A percentile compares a stretch with the other conserved stretches of the same genome.
phyloP scores from a whole-genome alignment of 140 eudicot genomes.

The Stevia rebaudiana region DNA sequence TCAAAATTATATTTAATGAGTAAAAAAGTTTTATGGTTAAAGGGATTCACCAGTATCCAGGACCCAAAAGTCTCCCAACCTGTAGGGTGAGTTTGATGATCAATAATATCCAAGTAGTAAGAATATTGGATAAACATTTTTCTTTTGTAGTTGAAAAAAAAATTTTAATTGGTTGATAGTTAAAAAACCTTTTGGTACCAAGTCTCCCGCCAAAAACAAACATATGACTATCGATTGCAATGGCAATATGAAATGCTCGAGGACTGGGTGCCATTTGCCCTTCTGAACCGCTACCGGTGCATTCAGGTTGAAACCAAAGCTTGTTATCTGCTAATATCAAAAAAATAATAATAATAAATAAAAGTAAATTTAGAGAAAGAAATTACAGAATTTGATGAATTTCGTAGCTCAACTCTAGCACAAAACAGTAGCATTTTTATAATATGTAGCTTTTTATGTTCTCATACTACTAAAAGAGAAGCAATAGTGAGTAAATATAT shows the following conservation, averaged over 20 bases:
- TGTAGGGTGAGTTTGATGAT: slow-evolving; percentile 34
- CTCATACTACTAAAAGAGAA: background rate
- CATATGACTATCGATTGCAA: slow-evolving; percentile 87
- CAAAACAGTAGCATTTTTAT: background rate
- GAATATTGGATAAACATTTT: background rate
- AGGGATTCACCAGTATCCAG: slow-evolving; percentile 72
- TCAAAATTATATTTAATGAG: slow-evolving; percentile 13
- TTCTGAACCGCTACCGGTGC: slow-evolving; percentile 80
- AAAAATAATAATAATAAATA: slow-evolving; percentile 7
- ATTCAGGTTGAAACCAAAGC: slow-evolving; percentile 88
- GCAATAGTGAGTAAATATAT: too few species aligned
- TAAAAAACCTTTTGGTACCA: slow-evolving; percentile 64
- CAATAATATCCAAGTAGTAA: slow-evolving; percentile 5
- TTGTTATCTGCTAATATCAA: slow-evolving; percentile 81
- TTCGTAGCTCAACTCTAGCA: slow-evolving; percentile 11
- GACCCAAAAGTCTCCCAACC: slow-evolving; percentile 99
- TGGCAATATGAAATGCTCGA: slow-evolving; percentile 93
- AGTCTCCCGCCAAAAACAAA: slow-evolving; percentile 94
- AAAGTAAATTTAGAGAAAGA: background rate
- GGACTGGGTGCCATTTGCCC: slow-evolving; percentile 84
- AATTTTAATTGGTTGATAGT: background rate
- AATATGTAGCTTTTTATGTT: background rate
- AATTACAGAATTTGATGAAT: background rate
- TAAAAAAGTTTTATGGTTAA: background rate
- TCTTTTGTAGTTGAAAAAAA: background rate